These are phyloP conservation scores for Amoebophrya sp. DNA, from an alignment of 169 alveolate genomes.

Conservation along the genomic window DNA sequence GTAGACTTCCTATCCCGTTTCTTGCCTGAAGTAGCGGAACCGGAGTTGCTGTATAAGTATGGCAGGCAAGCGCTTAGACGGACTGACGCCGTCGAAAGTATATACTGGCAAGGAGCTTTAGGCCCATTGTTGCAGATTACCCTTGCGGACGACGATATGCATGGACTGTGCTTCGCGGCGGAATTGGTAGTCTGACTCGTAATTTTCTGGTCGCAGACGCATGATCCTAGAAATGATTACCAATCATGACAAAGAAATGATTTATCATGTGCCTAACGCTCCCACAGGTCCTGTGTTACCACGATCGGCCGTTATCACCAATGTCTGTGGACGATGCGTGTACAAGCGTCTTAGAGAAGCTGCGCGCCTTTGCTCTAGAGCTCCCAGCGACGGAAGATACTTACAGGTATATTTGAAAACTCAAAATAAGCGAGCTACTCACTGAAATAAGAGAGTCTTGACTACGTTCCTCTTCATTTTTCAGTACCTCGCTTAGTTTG, in stretches of 20 bases:
- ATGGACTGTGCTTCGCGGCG: slow-evolving; percentile 2
- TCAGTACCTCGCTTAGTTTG: no score
- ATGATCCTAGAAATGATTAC: no score
- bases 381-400: neutral
- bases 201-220: no score
- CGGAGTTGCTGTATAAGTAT: neutral
- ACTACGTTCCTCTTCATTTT: no score
- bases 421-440: no score
- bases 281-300: neutral
- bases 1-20: neutral
- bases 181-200: neutral
- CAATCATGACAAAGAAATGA: no score
- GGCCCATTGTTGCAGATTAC: neutral
- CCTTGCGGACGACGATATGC: neutral
- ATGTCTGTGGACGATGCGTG: slow-evolving; percentile 19
- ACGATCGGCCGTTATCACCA: neutral
- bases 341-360: neutral
- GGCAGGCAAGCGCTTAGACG: neutral
- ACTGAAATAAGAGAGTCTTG: no score
- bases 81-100: neutral
- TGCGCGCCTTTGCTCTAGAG: neutral
- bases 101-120: neutral
- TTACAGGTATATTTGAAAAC: no score
- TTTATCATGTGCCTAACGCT: no score
- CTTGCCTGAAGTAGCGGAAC: neutral